Percentiles rank a stretch among this genome's conserved stretches.
These are phyloP conservation scores for Cytauxzoon felis DNA, from an alignment of 169 alveolate genomes.

Conservation along the genomic window DNA sequence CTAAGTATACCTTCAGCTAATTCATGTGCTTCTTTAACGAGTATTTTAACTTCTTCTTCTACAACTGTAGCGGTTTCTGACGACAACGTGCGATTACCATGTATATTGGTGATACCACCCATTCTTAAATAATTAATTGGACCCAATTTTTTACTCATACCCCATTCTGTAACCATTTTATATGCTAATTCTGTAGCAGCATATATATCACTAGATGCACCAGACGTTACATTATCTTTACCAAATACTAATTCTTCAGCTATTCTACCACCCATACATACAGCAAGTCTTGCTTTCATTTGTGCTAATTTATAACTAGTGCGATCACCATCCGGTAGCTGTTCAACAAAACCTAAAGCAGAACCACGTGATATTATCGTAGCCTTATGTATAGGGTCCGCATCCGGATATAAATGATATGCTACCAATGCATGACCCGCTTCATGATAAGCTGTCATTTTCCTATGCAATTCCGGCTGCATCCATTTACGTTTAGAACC, in stretches of 20 bases:
- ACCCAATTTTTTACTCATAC: conserved; percentile 85
- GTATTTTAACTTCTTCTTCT: conserved; percentile 70
- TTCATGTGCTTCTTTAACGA: conserved; percentile 74
- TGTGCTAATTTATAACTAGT: conserved; percentile 79
- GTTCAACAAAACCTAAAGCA: conserved; percentile 87
- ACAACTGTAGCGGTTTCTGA: conserved; percentile 66
- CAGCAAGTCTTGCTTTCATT: conserved; percentile 89
- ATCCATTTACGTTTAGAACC: conserved; percentile 84
- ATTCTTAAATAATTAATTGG: conserved; percentile 69
- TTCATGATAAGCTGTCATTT: conserved; percentile 88
- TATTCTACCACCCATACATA: conserved; percentile 94
- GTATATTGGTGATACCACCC: conserved; percentile 62
- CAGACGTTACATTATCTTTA: conserved; percentile 83
- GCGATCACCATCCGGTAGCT: conserved; percentile 80
- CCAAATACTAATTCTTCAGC: conserved; percentile 92
- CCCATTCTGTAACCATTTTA: conserved; percentile 87
- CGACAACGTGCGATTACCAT: conserved; percentile 60
- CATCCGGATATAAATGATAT: conserved; percentile 81
- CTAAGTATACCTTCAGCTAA: conserved; percentile 78
- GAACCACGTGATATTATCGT: conserved; percentile 93
- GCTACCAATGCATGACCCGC: conserved; percentile 90
- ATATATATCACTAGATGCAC: conserved; percentile 88
- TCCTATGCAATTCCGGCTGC: conserved; percentile 82
- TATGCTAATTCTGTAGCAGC: conserved; percentile 85
- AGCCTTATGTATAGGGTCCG: conserved; percentile 91